These are phyloP conservation scores for Salvia rosmarinus DNA, from an alignment of 257 asterid species.

Conservation along the genomic window DNA sequence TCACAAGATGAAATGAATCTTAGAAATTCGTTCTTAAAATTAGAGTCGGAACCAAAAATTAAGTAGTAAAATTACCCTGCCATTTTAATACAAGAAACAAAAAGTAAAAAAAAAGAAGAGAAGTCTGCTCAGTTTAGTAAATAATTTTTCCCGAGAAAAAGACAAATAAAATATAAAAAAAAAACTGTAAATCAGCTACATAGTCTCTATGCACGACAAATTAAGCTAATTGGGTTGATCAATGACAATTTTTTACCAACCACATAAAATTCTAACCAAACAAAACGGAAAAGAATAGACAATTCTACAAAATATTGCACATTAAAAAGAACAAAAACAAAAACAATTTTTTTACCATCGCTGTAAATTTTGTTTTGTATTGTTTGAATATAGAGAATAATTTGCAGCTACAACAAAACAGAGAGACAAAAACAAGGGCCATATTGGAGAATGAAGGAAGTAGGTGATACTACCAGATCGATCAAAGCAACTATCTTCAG, in stretches of 20 bases:
- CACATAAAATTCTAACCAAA: not conserved
- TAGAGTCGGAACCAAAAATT: no score
- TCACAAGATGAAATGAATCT: no score
- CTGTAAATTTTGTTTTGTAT: constrained; percentile 35
- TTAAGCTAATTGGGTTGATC: not conserved
- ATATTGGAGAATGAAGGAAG: constrained; percentile 10
- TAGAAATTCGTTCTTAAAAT: no score
- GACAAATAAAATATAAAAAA: not conserved
- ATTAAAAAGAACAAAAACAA: no score
- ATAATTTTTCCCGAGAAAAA: not conserved
- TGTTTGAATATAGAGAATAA: constrained; percentile 27
- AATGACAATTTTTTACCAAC: not conserved
- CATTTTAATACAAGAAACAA: no score
- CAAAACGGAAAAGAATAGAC: not conserved
- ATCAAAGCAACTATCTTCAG: constrained; percentile 13
- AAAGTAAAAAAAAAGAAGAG: not conserved
- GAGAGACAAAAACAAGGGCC: constrained; percentile 2
- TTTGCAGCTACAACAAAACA: constrained; percentile 10
- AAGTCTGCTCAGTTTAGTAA: not conserved
- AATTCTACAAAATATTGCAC: not conserved
- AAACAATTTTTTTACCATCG: no score
- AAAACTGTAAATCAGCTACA: not conserved
- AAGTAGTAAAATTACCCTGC: no score
- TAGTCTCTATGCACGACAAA: constrained; percentile 8
- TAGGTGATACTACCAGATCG: constrained; percentile 23